Conservation (phyloP, 148 eudicot genomes). For the Chenopodium quinoa region DNA sequence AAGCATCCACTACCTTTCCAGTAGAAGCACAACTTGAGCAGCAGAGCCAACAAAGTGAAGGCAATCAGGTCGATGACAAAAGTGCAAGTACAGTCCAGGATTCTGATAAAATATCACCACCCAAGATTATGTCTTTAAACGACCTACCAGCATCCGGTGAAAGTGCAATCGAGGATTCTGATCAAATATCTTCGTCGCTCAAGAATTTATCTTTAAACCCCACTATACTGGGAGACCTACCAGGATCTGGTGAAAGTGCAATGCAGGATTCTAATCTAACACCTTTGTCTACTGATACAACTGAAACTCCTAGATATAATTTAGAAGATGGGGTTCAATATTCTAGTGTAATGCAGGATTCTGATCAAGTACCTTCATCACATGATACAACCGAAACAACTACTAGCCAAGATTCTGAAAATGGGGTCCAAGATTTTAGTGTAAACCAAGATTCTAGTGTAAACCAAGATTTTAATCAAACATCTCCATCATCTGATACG, state of each 20-base stretch:
- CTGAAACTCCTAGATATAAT: too few relatives aligned
- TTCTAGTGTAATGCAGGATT: constrained; percentile 12
- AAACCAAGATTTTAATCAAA: not conserved
- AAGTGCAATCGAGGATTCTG: not conserved
- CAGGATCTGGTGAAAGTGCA: constrained; percentile 23
- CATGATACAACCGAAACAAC: constrained; percentile 28
- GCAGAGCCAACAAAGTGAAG: not conserved
- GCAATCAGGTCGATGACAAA: constrained; percentile 2
- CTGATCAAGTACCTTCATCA: constrained; percentile 26
- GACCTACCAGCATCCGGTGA: constrained; percentile 29
- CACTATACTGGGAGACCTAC: constrained; percentile 25
- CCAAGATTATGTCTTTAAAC: constrained; percentile 12
- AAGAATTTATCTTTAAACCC: constrained; percentile 23
- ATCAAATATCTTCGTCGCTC: constrained; percentile 20
- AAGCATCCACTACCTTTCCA: too few relatives aligned
- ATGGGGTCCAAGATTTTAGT: constrained; percentile 15
- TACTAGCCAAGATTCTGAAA: constrained; percentile 27
- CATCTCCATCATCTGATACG: not conserved
- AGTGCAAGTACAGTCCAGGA: not conserved
- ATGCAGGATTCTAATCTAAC: too few relatives aligned
- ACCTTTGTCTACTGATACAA: too few relatives aligned
- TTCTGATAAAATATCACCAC: not conserved
- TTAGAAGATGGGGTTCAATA: too few relatives aligned
- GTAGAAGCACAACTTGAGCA: not conserved
- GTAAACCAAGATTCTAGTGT: constrained; percentile 6